Evolutionary conservation across 1,284 basidiomycete genomes (phyloP), one percentile per base, ranked within the genome.

Genomic region (Kwoniella shivajii): DNA sequence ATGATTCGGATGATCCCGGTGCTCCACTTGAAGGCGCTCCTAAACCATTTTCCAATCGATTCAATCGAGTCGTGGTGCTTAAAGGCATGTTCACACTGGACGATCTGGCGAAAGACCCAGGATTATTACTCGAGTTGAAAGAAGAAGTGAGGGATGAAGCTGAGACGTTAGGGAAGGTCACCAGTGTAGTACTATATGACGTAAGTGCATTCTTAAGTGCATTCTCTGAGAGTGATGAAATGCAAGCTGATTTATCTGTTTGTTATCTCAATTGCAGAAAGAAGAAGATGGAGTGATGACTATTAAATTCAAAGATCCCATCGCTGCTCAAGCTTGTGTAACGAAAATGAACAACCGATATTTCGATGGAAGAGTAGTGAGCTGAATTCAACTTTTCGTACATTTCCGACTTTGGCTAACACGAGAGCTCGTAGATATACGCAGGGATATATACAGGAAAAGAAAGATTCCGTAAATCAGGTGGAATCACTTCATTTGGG

Each of bases 141-240:
- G 89, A 96, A 66, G 95, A 99, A 65, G 93, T 99, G 9, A 84
- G 95, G 54, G 92, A 96, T 37, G 95, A 99, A 71, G 96, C 92
- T 63, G 87, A 88, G 50, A 84, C 84, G 0, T 77, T 99, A 11
- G 96, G 96, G n/a, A 87, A 91, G 63, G 95, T 99, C 2, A 99
- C 94, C 1, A 97, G 92, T 68, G 90, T 98, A 0, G 86, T 92
- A n/a, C 77, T 99, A 30, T 99, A 95, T 75, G 95, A 99, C 79
- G 92, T 95, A 73, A 77, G 90, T 83, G 4, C 4, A 11, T 13
- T 7, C 26, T 49, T 22, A 43, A 5, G 9, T 18, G 11, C 18
- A 36, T 33, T 22, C 20, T 24, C 30, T 56, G 43, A 38, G 29
- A 6, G 6, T 42, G 26, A n/a, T n/a, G n/a, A n/a, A n/a, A n/a